Evolutionary conservation across 108 stramenopile species (phyloP), one percentile per base, ranked within the genome.

Genomic region (Discostella pseudostelligera): DNA sequence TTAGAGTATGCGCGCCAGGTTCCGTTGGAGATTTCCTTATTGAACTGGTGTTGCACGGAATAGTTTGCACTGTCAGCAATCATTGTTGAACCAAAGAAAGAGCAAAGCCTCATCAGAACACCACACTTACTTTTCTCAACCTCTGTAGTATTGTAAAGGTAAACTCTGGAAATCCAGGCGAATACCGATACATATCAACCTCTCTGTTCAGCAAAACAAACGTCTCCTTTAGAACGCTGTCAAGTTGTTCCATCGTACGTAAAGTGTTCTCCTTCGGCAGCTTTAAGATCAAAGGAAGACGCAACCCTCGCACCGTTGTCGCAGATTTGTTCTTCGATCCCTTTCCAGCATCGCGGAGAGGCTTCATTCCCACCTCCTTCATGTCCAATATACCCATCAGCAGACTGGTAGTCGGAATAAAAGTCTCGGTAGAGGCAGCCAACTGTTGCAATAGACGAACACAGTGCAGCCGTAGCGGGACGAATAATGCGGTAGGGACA

Each of bases 391-490:
- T 76, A 9, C 91, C 96, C 20, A 97, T 51, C 60, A 97, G 70
- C 46, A 94, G 78, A 36, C 83, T 77, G 5, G 91, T 83, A 2
- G 89, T 94, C 13, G 98, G 98, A 37, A 98, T 84, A 72, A 94
- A 98, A 21, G 76, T 69, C 65, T 88, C 86, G 0, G 94, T 82
- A 1, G 89, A 82, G 10, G 95, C 90, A 13, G 96, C 96, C 36
- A 99, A 74, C 59, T 97, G 95, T 60, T 97, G 96, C 47, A 95
- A 62, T 14, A 95, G 80, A 25, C 90, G 73, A 37, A 96, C 87
- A 65, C 93, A 93, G 67, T 97, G 96, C 45, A 99, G 80, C 16
- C 93, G 85, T 4, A 98, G 78, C 13, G 98, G 98, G 37, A 91
- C 65, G 65, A 87, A 83, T 13, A 87, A 81, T 14, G 88, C 63